phyloP scores from a whole-genome alignment of 108 stramenopile genomes.

The Chaetoceros muelleri region DNA sequence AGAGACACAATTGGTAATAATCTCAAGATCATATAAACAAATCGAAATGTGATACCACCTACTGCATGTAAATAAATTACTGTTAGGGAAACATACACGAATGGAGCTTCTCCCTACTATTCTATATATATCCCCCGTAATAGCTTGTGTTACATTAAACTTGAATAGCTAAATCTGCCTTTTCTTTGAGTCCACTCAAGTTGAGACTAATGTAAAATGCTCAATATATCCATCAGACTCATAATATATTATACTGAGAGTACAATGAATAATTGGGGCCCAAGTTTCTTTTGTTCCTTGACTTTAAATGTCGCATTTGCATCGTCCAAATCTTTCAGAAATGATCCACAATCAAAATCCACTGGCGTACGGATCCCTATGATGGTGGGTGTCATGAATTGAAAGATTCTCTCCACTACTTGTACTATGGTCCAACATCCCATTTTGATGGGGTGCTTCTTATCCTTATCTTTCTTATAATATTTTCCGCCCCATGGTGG shows the following conservation, averaged over 20 bases:
- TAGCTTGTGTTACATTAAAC: no score
- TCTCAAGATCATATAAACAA: no score
- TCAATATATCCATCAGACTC: no score
- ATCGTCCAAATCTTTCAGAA: conserved; percentile 4
- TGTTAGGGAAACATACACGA: no score
- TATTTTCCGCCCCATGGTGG: conserved; percentile 41
- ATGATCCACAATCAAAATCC: conserved; percentile 7
- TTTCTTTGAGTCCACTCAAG: no score
- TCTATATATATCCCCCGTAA: no score
- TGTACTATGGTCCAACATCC: conserved; percentile 24
- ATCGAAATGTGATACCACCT: no score
- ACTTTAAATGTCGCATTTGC: conserved; percentile 6
- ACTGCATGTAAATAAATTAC: no score
- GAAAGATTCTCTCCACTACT: conserved; percentile 9
- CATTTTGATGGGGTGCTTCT: conserved; percentile 6
- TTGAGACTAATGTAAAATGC: no score
- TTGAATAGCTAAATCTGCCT: no score
- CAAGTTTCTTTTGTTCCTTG: conserved; percentile 15
- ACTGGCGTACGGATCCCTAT: conserved; percentile 30
- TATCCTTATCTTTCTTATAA: conserved; percentile 21
- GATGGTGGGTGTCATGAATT: conserved; percentile 10
- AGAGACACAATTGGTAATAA: no score
- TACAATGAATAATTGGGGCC: conserved; percentile 27
- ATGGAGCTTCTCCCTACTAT: no score
- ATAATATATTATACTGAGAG: conserved; percentile 2